Evolutionary conservation across 1,284 basidiomycete genomes (phyloP), one percentile per base, ranked within the genome.

Genomic region (Phellinidium pouzarii): DNA sequence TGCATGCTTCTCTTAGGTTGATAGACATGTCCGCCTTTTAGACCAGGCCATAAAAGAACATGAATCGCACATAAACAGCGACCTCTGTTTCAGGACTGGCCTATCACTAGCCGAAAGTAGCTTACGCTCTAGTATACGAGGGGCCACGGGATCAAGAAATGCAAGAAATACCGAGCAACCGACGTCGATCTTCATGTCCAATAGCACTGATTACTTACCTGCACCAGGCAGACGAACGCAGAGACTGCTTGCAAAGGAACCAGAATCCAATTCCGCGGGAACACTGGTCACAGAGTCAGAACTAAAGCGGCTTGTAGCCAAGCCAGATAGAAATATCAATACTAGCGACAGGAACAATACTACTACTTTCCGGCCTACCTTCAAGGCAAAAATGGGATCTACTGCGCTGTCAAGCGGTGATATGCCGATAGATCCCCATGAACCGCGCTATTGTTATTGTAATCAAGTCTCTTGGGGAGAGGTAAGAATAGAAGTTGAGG

Each of bases 381-480:
- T 40, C 3, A 40, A 40, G 7, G n/a, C 37, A 17, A 20, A 11
- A 17, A 40, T 11, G 3, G 37, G 2, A 7, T 34, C 31, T 14
- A 7, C 31, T 25, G 43, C 19, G n/a, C 36, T 48, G 11, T n/a
- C 47, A 9, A 4, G 29, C 23, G 50, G 17, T 8, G 48, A 50
- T 20, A 62, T 65, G 58, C 62, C 65, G 4, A 58, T 64, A 31
- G 61, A 62, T 29, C 59, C 60, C 5, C 48, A 68, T 52, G 84
- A 91, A 65, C 71, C 68, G 52, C 69, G 75, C 31, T 92, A 87
- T 67, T 92, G 89, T 62, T 84, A 80, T 67, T 92, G 90, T 65
- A 75, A 85, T 60, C 74, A 81, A 55, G 76, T 83, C 11, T 87
- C 84, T 11, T 89, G 79, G 63, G 89, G 88, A 61, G 79, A 83